Evolutionary conservation across 768 basidiomycete species (phyloP).

Genomic region (Termitomyces eurrhizus): DNA sequence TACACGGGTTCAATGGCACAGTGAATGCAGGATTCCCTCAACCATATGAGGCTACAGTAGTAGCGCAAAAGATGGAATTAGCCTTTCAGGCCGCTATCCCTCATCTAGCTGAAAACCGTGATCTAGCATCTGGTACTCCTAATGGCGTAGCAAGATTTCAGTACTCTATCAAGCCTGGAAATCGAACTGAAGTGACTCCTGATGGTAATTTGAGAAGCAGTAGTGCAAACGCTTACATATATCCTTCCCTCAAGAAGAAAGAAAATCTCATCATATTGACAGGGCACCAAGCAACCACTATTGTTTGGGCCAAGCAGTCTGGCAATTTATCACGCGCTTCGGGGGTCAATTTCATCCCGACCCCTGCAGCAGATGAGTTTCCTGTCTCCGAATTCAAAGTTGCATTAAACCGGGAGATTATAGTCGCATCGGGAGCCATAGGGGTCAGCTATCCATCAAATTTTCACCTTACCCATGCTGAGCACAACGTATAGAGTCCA

Average conservation of each 20-base stretch:
- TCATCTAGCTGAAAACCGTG: conserved; percentile 4
- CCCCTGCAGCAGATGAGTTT: conserved; percentile 2
- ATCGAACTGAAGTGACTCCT: conserved; percentile 7
- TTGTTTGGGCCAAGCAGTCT: conserved; percentile 6
- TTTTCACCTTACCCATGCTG: not conserved
- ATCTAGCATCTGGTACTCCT: conserved; percentile 13
- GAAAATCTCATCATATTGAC: conserved; percentile 11
- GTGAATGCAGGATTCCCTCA: conserved; percentile 16
- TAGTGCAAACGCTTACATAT: conserved; percentile 14
- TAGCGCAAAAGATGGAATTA: not conserved
- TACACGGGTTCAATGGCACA: conserved; percentile 9
- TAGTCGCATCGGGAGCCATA: conserved; percentile 14
- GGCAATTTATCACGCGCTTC: conserved; percentile 6
- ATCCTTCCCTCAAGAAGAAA: conserved; percentile 10
- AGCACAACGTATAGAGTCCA: conserved; percentile 2
- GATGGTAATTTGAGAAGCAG: conserved; percentile 13
- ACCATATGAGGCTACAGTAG: conserved; percentile 13
- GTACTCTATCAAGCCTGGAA: conserved; percentile 15
- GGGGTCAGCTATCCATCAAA: conserved; percentile 1
- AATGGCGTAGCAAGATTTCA: conserved; percentile 16
- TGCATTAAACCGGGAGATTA: not conserved
- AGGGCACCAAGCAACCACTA: conserved; percentile 10
- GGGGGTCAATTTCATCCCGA: conserved; percentile 11
- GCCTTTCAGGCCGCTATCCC: conserved; percentile 8
- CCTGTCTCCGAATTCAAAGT: not conserved